These are phyloP conservation scores for Monilinia fructigena DNA, from an alignment of 2,329 filamentous ascomycete species.

Conservation along the genomic window DNA sequence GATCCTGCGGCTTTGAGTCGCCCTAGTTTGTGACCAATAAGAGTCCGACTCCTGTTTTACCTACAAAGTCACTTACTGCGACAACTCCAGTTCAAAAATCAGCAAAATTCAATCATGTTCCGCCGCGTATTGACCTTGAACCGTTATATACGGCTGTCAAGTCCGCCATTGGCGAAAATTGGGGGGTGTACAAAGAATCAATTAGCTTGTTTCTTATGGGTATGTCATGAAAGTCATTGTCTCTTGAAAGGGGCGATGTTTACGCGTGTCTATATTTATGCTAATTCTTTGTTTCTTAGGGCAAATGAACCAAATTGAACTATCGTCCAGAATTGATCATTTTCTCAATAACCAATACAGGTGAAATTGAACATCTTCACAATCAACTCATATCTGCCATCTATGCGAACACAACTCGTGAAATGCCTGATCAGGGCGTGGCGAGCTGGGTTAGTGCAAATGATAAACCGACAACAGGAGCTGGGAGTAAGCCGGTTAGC, in stretches of 20 bases:
- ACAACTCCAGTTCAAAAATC: constrained; percentile 49
- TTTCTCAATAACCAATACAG: constrained; percentile 52
- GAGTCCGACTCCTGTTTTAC: constrained; percentile 58
- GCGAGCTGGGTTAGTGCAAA: constrained; percentile 71
- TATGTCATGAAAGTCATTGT: constrained; percentile 40
- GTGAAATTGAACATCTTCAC: constrained; percentile 62
- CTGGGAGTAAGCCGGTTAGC: constrained; percentile 60
- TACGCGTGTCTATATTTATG: constrained; percentile 20
- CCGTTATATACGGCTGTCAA: constrained; percentile 63
- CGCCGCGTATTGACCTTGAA: constrained; percentile 66
- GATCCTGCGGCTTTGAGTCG: constrained; percentile 69
- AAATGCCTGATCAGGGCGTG: constrained; percentile 66
- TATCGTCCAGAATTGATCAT: constrained; percentile 57
- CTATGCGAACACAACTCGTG: constrained; percentile 66
- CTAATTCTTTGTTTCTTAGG: constrained; percentile 47
- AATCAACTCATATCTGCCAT: constrained; percentile 67
- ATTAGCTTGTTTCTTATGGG: constrained; percentile 62
- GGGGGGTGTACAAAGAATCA: constrained; percentile 63
- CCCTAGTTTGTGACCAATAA: constrained; percentile 47
- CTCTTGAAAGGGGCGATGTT: neutral
- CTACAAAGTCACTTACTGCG: constrained; percentile 58
- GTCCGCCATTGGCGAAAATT: constrained; percentile 60
- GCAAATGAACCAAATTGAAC: constrained; percentile 61
- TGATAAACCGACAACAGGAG: constrained; percentile 59
- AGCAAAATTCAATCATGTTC: constrained; percentile 61